Base-by-base conservation (phyloP, 805 yeast genomes). In the Candida andamanensis region DNA sequence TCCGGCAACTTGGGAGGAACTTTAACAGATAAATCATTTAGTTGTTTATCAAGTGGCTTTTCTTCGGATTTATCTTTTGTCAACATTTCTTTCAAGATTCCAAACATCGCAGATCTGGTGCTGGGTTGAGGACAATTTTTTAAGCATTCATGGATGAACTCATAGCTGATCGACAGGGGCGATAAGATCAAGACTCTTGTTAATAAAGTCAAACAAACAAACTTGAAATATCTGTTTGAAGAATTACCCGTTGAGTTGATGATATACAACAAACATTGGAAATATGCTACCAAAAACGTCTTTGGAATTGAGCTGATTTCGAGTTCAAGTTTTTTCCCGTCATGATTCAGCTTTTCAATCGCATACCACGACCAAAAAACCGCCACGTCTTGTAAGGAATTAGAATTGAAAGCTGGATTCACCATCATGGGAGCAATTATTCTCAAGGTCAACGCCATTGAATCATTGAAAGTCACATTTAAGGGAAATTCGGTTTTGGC, bases 81-180 rank as follows among this genome's bases (percentile, higher is more conserved):
- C 42, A 78, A 53, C 40, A 86, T 63, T 44, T 80, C 85, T 51
- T 81, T 85, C 47, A 86, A 67, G 15, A 85, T 76, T 4, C 80
- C 75, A 12, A 85, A 69, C 22, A 77, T 57, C 3, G 76, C 76
- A 15, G 80, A 66, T 44, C 77, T 76, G 15, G 75, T 72, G 24
- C 72, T 70, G 24, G 69, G 76, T 47, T 69, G 75, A 2, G 92
- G 89, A 47, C 90, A 82, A 31, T 72, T 63, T 17, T 63, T 59
- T 30, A 90, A 61, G 1, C 86, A 68, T 47, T 85, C 86, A 15
- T 66, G 49, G 11, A 85, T 59, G 49, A 82, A 84, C 3, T 62
- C 60, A 54, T 76, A 85, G 0, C 82, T 57, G 9, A 67, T 55
- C 1, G 62, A 60, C 37, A 83, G 85, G 0, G 78, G 73, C 19